Conservation (phyloP, 257 asterid genomes). For the Nyctanthes arbortristis region DNA sequence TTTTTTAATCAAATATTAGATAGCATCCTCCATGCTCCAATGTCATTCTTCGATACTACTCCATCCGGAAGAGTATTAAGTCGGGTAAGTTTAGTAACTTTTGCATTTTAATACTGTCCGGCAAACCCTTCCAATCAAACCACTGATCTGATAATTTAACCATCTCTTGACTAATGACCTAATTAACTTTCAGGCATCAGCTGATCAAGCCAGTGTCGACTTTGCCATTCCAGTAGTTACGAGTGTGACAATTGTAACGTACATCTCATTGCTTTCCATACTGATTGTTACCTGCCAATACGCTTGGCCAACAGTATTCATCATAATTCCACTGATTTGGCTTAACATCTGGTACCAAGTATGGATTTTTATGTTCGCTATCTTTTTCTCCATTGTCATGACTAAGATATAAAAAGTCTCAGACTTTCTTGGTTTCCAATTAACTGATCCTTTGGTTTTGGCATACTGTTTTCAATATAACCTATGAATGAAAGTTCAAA, state of each 20-base stretch:
- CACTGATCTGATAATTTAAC: not conserved
- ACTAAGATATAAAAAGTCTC: not conserved
- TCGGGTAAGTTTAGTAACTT: constrained; percentile 49
- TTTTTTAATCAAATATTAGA: constrained; percentile 50
- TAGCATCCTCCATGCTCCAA: constrained; percentile 72
- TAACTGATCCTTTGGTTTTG: not conserved
- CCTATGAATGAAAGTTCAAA: not conserved
- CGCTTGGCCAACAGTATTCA: constrained; percentile 70
- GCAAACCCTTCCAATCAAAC: not conserved
- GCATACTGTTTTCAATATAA: not conserved
- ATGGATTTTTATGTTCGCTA: constrained; percentile 8
- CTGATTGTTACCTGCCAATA: constrained; percentile 49
- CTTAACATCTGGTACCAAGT: constrained; percentile 78
- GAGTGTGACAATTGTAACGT: constrained; percentile 32
- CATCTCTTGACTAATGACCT: not conserved
- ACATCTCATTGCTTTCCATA: constrained; percentile 46
- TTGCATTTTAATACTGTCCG: not conserved
- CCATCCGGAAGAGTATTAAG: constrained; percentile 81
- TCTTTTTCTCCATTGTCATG: not conserved
- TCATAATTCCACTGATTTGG: constrained; percentile 62
- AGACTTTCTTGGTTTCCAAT: too few relatives aligned
- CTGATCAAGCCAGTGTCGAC: constrained; percentile 63
- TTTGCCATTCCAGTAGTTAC: constrained; percentile 46
- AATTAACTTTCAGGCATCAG: constrained; percentile 51
- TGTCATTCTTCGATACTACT: constrained; percentile 87